Conservation (phyloP, 768 basidiomycete genomes). For the Chalciporus chontae region DNA sequence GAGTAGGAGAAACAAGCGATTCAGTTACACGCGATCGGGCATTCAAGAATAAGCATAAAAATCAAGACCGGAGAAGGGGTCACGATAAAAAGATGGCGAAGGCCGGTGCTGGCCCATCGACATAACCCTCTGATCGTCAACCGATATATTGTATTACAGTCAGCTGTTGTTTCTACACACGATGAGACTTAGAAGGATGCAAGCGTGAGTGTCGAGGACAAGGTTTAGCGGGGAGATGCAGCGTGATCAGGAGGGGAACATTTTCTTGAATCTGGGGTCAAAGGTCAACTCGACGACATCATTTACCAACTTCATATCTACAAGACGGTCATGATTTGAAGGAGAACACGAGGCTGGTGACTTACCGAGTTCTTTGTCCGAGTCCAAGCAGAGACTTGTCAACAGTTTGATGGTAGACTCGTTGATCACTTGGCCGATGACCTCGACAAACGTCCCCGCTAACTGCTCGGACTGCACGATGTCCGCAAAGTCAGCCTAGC, state of each 20-base stretch:
- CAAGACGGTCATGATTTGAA: conserved; percentile 6
- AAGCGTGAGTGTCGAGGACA: not conserved
- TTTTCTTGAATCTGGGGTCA: conserved; percentile 49
- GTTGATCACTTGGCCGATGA: conserved; percentile 59
- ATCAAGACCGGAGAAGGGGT: conserved; percentile 76
- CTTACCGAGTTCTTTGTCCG: conserved; percentile 54
- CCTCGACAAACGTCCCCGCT: conserved; percentile 56
- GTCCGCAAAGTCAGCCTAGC: not conserved
- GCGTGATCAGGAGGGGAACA: conserved; percentile 38
- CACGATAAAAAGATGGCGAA: conserved; percentile 87
- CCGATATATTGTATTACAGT: not conserved
- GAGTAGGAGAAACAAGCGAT: conserved; percentile 36
- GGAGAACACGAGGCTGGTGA: not conserved
- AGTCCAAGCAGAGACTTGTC: conserved; percentile 51
- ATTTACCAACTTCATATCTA: conserved; percentile 60
- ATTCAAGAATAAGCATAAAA: conserved; percentile 78
- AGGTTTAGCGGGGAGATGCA: not conserved
- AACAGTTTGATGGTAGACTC: conserved; percentile 56
- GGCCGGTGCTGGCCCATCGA: conserved; percentile 44
- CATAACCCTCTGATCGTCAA: not conserved
- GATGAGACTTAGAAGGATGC: not conserved
- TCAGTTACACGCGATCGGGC: conserved; percentile 54
- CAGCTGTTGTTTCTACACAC: not conserved
- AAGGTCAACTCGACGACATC: conserved; percentile 60
- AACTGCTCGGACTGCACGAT: conserved; percentile 40